Evolutionary conservation across 2,329 filamentous ascomycete genomes (phyloP).

Genomic region (Alternaria postmessia): DNA sequence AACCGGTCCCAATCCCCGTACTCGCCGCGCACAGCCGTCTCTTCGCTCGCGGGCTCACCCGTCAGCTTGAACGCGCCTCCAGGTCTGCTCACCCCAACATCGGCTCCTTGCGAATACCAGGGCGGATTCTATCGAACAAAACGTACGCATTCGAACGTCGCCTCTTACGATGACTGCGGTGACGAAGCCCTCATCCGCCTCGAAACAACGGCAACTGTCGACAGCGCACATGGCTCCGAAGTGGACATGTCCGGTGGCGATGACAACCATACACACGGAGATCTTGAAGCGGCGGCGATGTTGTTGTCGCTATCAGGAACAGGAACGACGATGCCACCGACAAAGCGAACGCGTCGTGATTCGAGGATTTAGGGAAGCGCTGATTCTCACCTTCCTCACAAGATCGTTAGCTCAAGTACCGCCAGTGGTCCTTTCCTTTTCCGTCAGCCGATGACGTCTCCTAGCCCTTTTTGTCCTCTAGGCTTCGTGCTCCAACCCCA

Average conservation of each 20-base stretch:
- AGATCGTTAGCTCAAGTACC: constrained; percentile 4
- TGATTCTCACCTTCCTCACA: constrained; percentile 5
- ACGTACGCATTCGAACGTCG: constrained; percentile 40
- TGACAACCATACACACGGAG: constrained; percentile 22
- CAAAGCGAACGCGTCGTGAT: constrained; percentile 44
- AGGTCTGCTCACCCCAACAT: constrained; percentile 21
- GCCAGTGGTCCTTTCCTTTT: constrained; percentile 17
- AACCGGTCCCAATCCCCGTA: constrained; percentile 43
- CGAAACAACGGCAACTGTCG: constrained; percentile 11
- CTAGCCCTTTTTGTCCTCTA: background rate
- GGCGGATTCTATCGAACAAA: constrained; percentile 28
- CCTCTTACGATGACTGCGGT: constrained; percentile 6
- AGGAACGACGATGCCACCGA: constrained; percentile 29
- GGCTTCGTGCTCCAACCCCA: background rate
- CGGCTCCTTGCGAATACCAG: constrained; percentile 20
- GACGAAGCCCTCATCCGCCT: constrained; percentile 12
- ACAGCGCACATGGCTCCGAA: constrained; percentile 9
- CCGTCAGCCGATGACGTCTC: constrained; percentile 12
- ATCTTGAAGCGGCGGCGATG: constrained; percentile 48
- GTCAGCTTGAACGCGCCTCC: constrained; percentile 7
- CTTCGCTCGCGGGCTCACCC: constrained; percentile 24
- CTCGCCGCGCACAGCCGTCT: constrained; percentile 19
- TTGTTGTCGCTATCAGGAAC: constrained; percentile 43
- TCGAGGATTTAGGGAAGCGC: constrained; percentile 26
- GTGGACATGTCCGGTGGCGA: constrained; percentile 10